Evolutionary conservation across 1,284 basidiomycete genomes (phyloP), one percentile per base, ranked within the genome.

Genomic region (Cutaneotrichosporon spelunceum): DNA sequence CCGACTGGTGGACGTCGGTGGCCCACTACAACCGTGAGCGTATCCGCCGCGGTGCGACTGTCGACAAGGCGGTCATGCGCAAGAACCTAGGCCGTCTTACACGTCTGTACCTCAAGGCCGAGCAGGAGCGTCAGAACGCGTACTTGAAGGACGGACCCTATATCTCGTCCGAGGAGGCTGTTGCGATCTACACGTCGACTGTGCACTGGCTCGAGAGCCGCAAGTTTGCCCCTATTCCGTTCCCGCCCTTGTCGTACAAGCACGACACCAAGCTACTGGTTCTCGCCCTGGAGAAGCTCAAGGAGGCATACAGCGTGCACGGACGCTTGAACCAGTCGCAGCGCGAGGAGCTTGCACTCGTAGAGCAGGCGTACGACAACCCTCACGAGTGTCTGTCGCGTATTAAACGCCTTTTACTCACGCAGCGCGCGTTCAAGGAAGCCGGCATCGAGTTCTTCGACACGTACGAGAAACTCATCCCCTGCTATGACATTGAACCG

Each of bases 271-370:
- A 97, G 79, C 83, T 98, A 57, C 84, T 97, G 30, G 93, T 98
- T 4, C 83, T 97, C 39, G 93, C 93, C 0, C 84, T 98, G 30
- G 94, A 97, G 81, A 96, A 95, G 79, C 81, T 97, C 72, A 97
- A 98, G 81, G 94, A 97, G 79, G 94, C 94, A 7, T 97, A 98
- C 79, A 92, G 89, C n/a, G 94, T 98, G 47, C 94, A 98, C 79
- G 93, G 89, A 53, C 90, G 94, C 68, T 82, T 98, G 52, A 97
- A 97, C 75, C 93, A 96, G 78, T 93, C 90, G 36, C 94, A 98
- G 78, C 87, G 93, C 73, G 94, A 98, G 75, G 94, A 98, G 79
- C 82, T 96, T 59, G 94, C 93, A 19, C 83, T 97, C 59, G 93
- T 97, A 65, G 94, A 97, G 75, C 94, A 97, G 79, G 94, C 94